Base-by-base conservation (phyloP, 331 rosid species). In the Rosa hybrid region DNA sequence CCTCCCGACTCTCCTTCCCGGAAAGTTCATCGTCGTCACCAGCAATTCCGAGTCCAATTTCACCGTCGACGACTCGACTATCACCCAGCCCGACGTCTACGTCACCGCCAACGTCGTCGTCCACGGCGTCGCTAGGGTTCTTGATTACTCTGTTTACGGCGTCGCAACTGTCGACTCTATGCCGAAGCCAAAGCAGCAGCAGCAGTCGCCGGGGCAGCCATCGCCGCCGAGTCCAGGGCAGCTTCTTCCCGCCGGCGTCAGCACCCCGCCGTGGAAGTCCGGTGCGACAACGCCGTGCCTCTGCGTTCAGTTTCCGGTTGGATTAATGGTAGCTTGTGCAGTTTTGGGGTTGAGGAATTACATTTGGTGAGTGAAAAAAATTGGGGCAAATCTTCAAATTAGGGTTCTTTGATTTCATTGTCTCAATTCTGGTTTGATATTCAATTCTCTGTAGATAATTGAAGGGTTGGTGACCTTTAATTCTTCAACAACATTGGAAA, bases 1-100 rank as follows among this genome's bases (percentile, higher is more conserved):
- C 69, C 86, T 92, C 51, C 97, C 96, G 0, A 92, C 97, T 8
- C 97, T 91, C 63, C 89, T 92, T 27, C 87, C 91, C 17, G 86
- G 77, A 0, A 88, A 83, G 54, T 80, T 88, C 64, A 75, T 91
- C 87, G 21, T 76, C 73, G 48, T 91, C 71, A 89, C 94, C 70
- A 85, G 86, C 84, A 84, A 59, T 76, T 86, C 91, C 42, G 13
- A 51, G 56, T n/a, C 34, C 62, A 92, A 89, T 63, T 91, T 88
- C 90, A 84, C 94, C 39, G 56, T 92, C 64, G 81, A 92, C 76
- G 81, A 11, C 76, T 60, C 69, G 7, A 69, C 50, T 0, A 3
- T 92, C 59, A 89, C 88, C n/a, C 86, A 74, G 46, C 92, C 94
- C 2, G 88, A 91, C 73, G 82, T 91, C 63, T 91, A 83, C 69